Evolutionary conservation across 2,329 filamentous ascomycete genomes (phyloP).

Genomic region (Chaetomiaceae sp.): DNA sequence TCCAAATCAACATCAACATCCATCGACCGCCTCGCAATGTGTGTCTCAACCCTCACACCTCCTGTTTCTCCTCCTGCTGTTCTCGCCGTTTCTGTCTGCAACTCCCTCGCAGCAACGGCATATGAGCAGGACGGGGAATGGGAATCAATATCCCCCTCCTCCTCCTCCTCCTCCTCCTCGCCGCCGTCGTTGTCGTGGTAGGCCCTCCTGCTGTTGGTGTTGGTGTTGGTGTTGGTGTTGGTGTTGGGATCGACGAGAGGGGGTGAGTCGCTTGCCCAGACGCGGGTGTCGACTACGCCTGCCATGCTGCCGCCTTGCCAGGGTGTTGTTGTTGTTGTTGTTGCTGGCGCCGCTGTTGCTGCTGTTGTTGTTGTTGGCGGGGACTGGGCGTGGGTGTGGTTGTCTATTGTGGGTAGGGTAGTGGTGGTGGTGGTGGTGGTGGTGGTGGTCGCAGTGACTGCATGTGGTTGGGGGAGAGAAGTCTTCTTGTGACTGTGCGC

Average conservation of each 20-base stretch:
- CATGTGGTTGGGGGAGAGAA: not conserved
- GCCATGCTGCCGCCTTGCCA: too few relatives aligned
- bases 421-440: not conserved
- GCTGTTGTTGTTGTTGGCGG: not conserved
- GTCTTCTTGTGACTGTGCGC: not conserved
- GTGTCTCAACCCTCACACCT: slow-evolving; percentile 20
- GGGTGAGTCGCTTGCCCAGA: slow-evolving; percentile 15
- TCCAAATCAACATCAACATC: not conserved
- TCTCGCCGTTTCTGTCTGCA: too few relatives aligned
- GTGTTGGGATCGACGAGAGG: not conserved
- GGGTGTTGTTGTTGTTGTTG: not conserved
- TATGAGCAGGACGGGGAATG: too few relatives aligned
- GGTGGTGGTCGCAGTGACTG: not conserved
- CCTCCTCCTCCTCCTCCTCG: too few relatives aligned
- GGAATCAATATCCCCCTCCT: too few relatives aligned
- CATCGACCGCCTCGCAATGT: slow-evolving; percentile 10
- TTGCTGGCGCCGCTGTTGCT: not conserved
- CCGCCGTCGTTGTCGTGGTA: not conserved
- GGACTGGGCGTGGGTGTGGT: not conserved
- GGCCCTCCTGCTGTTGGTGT: not conserved
- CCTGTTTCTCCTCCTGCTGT: too few relatives aligned
- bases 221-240: not conserved
- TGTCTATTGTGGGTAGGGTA: not conserved
- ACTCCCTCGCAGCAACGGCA: too few relatives aligned
- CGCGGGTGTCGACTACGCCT: slow-evolving; percentile 15